Conservation (phyloP, 768 basidiomycete species). For the Termitomyces sp. region DNA sequence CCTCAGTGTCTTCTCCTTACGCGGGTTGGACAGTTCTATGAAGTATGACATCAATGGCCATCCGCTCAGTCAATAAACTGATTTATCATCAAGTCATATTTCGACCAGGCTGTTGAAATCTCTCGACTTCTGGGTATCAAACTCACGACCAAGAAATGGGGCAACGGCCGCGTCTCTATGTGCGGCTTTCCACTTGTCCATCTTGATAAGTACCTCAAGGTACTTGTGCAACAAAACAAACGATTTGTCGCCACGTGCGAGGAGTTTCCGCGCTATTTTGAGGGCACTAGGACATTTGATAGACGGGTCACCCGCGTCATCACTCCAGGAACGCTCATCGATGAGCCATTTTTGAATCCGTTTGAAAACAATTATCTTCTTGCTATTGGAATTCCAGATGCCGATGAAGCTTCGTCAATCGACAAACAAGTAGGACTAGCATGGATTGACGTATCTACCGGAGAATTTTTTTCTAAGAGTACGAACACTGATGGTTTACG, state of each 20-base stretch:
- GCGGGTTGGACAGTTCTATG: slow-evolving; percentile 92
- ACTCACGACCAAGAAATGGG: slow-evolving; percentile 72
- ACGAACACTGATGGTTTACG: slow-evolving; percentile 50
- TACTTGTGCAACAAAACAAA: slow-evolving; percentile 75
- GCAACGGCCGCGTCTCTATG: slow-evolving; percentile 66
- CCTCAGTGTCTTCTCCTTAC: slow-evolving; percentile 90
- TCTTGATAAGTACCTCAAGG: slow-evolving; percentile 82
- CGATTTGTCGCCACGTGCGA: slow-evolving; percentile 93
- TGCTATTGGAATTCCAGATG: slow-evolving; percentile 38
- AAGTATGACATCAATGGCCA: slow-evolving; percentile 42
- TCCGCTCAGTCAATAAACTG: background rate
- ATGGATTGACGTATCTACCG: slow-evolving; percentile 94
- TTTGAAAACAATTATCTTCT: slow-evolving; percentile 90
- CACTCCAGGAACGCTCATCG: slow-evolving; percentile 91
- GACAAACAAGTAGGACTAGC: slow-evolving; percentile 57
- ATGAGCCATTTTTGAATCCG: slow-evolving; percentile 82
- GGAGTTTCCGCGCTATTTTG: slow-evolving; percentile 61
- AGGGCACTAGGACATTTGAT: slow-evolving; percentile 60
- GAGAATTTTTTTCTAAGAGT: slow-evolving; percentile 81
- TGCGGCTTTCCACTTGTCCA: slow-evolving; percentile 88
- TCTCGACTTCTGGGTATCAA: slow-evolving; percentile 78
- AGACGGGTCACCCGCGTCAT: slow-evolving; percentile 82
- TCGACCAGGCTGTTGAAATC: slow-evolving; percentile 82
- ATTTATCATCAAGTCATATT: slow-evolving; percentile 70
- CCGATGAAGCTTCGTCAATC: background rate